phyloP scores from a whole-genome alignment of 2,329 filamentous ascomycete species.

The Falciphora oryzae region DNA sequence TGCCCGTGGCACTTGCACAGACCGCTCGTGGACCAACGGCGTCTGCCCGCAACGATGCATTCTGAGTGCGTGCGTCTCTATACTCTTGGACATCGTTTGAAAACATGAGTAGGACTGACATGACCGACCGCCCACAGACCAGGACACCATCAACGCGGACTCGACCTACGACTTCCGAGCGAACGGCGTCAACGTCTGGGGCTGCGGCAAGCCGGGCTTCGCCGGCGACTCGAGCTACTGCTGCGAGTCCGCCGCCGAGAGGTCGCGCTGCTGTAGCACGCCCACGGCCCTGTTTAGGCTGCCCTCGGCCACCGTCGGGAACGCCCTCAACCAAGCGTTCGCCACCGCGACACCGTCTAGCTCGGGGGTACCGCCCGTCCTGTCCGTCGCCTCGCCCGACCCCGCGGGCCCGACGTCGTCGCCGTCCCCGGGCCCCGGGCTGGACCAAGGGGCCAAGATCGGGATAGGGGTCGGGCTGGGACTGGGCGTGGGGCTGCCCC shows the following conservation, averaged over 20 bases:
- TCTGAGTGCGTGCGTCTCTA: background rate
- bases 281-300: background rate
- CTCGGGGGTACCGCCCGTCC: too few relatives aligned
- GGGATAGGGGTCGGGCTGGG: background rate
- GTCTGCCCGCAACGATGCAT: background rate
- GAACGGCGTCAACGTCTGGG: background rate
- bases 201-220: background rate
- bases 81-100: fast-evolving
- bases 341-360: background rate
- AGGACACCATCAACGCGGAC: background rate
- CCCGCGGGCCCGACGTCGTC: too few relatives aligned
- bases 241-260: background rate
- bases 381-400: background rate
- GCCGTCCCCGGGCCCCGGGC: too few relatives aligned
- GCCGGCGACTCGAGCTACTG: background rate
- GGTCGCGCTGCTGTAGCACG: background rate
- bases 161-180: background rate
- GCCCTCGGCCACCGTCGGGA: background rate
- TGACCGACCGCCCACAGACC: background rate
- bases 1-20: background rate
- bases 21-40: background rate
- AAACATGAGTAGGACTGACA: background rate
- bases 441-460: background rate
- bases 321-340: background rate
- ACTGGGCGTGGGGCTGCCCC: background rate